Evolutionary conservation across 2,329 filamentous ascomycete species (phyloP).

Genomic region (Clarireedia paspali): DNA sequence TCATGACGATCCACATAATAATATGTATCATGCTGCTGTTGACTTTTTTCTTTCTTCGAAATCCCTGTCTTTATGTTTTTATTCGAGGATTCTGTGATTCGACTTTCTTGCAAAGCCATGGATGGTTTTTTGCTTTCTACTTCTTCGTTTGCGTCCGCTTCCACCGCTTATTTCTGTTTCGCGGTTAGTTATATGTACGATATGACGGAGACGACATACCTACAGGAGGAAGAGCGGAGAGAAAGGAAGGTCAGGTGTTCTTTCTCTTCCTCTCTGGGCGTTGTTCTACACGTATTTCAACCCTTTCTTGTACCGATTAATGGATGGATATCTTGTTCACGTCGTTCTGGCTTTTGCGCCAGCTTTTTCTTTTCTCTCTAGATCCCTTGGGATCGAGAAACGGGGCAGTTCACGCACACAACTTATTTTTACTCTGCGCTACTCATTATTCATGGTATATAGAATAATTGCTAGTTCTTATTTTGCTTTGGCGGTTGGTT

Average conservation of each 20-base stretch:
- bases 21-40: neutral
- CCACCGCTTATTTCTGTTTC: neutral
- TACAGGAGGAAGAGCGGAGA: no score
- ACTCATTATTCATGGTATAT: no score
- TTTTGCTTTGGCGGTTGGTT: neutral
- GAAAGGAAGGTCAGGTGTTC: no score
- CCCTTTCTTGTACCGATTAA: no score
- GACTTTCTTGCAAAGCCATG: constrained; percentile 7
- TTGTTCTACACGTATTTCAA: no score
- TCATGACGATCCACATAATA: constrained; percentile 1
- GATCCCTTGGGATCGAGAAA: neutral
- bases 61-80: no score
- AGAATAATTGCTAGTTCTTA: neutral
- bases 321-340: no score
- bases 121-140: neutral
- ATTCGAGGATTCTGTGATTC: neutral
- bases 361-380: no score
- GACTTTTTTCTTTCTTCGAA: neutral
- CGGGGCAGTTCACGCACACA: neutral
- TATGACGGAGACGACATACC: neutral
- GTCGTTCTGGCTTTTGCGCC: no score
- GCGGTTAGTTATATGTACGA: neutral
- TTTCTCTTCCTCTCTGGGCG: no score
- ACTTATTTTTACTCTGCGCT: neutral
- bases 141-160: neutral